Conservation (phyloP, 106 monocot genomes). For the Triglochin maritima region DNA sequence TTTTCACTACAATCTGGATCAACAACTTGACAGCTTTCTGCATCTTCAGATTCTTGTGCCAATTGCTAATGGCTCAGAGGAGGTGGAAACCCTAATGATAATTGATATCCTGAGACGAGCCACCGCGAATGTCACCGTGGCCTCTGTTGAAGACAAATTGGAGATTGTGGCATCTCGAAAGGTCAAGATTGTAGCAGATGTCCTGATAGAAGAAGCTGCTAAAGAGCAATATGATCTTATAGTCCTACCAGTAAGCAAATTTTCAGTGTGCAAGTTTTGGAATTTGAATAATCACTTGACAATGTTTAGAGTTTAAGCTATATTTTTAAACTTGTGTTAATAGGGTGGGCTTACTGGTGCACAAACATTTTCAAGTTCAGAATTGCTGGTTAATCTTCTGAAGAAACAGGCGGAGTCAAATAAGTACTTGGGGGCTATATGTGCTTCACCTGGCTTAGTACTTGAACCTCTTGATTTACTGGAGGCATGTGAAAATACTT, state of each 20-base stretch:
- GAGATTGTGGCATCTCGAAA: constrained; percentile 87
- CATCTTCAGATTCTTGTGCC: constrained; percentile 67
- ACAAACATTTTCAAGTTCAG: constrained; percentile 47
- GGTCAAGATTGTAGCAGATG: constrained; percentile 69
- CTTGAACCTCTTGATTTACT: constrained; percentile 79
- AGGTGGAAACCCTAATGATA: constrained; percentile 83
- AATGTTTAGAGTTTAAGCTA: no score
- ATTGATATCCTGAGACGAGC: constrained; percentile 74
- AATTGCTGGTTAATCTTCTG: constrained; percentile 53
- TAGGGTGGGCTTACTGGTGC: constrained; percentile 69
- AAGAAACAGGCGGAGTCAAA: constrained; percentile 56
- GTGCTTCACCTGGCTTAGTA: constrained; percentile 81
- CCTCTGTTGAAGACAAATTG: constrained; percentile 59
- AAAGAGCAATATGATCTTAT: constrained; percentile 65
- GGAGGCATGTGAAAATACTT: constrained; percentile 25
- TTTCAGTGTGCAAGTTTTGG: background rate
- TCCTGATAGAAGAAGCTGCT: constrained; percentile 56
- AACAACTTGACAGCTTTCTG: background rate
- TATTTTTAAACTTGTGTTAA: background rate
- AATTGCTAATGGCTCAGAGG: constrained; percentile 84
- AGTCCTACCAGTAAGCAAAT: constrained; percentile 57
- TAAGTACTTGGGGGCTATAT: constrained; percentile 69
- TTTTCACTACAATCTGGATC: no score
- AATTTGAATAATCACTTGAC: no score
- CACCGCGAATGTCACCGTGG: constrained; percentile 59